These are phyloP conservation scores for Camptophora hylomeconis DNA, from an alignment of 2,329 filamentous ascomycete species.

Conservation along the genomic window DNA sequence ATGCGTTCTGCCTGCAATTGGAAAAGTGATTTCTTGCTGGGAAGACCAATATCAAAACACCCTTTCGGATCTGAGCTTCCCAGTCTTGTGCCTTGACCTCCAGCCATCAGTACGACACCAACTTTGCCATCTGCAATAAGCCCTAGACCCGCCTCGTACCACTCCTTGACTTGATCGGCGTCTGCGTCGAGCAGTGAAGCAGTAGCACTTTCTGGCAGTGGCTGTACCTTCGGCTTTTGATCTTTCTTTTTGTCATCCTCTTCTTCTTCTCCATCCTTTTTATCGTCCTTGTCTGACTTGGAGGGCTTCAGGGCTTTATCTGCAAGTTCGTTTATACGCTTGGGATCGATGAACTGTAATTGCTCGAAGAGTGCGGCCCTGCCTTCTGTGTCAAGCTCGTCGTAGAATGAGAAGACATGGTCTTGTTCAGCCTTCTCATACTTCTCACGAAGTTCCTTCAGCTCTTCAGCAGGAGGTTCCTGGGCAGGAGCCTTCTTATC, in stretches of 20 bases:
- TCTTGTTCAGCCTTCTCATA: conserved; percentile 64
- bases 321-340: conserved; percentile 76
- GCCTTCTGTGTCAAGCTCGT: conserved; percentile 59
- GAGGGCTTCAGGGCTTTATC: conserved; percentile 69
- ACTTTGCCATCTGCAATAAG: conserved; percentile 57
- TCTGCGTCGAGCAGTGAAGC: conserved; percentile 88
- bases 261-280: too few species aligned
- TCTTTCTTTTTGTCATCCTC: too few species aligned
- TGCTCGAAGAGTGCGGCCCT: conserved; percentile 72
- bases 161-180: conserved; percentile 61
- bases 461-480: conserved; percentile 49
- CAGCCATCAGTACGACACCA: conserved; percentile 88
- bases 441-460: conserved; percentile 55
- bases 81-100: conserved; percentile 86
- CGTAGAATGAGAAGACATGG: conserved; percentile 80
- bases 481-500: conserved; percentile 25
- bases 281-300: conserved; percentile 35
- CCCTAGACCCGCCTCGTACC: conserved; percentile 62
- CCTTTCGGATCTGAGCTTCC: conserved; percentile 95
- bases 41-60: conserved; percentile 91
- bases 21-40: conserved; percentile 88
- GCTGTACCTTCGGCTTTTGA: conserved; percentile 53
- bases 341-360: conserved; percentile 67
- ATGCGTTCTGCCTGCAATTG: conserved; percentile 96
- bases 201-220: conserved; percentile 71